Evolutionary conservation across 2,329 filamentous ascomycete species (phyloP).

Genomic region (Tolypocladium endophyticum): DNA sequence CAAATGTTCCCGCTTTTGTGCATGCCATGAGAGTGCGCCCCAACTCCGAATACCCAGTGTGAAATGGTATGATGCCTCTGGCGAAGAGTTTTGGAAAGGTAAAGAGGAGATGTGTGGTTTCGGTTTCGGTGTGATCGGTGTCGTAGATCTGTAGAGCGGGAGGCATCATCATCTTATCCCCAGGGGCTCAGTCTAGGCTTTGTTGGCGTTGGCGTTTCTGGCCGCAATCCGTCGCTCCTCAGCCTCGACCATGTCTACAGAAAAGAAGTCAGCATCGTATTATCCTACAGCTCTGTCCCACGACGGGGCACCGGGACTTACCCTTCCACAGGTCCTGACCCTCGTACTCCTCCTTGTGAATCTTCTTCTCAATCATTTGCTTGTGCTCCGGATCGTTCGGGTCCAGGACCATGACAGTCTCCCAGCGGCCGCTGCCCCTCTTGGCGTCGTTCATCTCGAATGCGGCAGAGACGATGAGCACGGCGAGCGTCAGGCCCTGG

Average conservation of each 20-base stretch:
- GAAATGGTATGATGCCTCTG: not conserved
- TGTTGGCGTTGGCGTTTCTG: slow-evolving; percentile 20
- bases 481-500: slow-evolving; percentile 76
- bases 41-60: not conserved
- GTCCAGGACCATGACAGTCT: slow-evolving; percentile 73
- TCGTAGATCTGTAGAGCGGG: not conserved
- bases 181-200: slow-evolving; percentile 2
- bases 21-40: not conserved
- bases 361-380: slow-evolving; percentile 73
- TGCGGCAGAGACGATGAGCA: slow-evolving; percentile 70
- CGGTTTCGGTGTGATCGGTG: not conserved
- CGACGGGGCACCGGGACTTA: slow-evolving; percentile 24
- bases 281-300: not conserved
- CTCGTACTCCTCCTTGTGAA: slow-evolving; percentile 78
- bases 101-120: not conserved
- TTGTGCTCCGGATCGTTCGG: slow-evolving; percentile 75
- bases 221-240: slow-evolving; percentile 54
- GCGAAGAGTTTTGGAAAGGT: not conserved
- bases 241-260: slow-evolving; percentile 67
- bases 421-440: slow-evolving; percentile 67
- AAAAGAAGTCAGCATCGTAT: not conserved
- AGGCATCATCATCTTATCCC: not conserved
- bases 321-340: slow-evolving; percentile 91
- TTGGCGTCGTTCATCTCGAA: slow-evolving; percentile 74
- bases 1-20: not conserved